A percentile compares a stretch with the other conserved stretches of the same genome.
Conservation (phyloP, 1,284 basidiomycete species). For the Ceratobasidium sp. region DNA sequence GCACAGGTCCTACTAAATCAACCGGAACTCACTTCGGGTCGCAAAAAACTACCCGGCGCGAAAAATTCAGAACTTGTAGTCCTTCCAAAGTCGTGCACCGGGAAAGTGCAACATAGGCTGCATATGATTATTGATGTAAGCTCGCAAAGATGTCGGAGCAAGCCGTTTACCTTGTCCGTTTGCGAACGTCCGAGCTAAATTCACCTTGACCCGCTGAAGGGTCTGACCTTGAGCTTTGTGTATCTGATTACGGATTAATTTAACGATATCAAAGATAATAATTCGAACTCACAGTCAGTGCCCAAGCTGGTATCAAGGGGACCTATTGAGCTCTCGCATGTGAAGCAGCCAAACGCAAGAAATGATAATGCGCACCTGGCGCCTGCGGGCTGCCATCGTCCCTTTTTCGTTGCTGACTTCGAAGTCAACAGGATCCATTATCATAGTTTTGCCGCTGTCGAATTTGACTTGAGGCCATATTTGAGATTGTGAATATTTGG, state of each 20-base stretch:
- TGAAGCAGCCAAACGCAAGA: too few species aligned
- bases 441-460: too few species aligned
- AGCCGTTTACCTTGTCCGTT: constrained; percentile 62
- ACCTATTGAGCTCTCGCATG: too few species aligned
- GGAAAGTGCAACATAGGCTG: constrained; percentile 54
- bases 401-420: too few species aligned
- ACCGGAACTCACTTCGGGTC: background rate
- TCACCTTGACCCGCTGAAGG: constrained; percentile 77
- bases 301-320: too few species aligned
- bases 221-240: constrained; percentile 91
- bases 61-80: constrained; percentile 52
- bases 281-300: too few species aligned
- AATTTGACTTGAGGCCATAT: too few species aligned
- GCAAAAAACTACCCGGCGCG: constrained; percentile 45
- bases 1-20: background rate
- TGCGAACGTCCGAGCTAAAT: constrained; percentile 76
- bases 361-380: too few species aligned
- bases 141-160: background rate
- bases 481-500: too few species aligned
- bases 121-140: background rate
- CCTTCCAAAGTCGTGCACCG: constrained; percentile 51
- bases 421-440: too few species aligned
- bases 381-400: too few species aligned
- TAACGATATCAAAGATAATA: too few species aligned
- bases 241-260: constrained; percentile 57